Evolutionary conservation across 2,329 filamentous ascomycete genomes (phyloP).

Genomic region (Ceratocystis albifundus): DNA sequence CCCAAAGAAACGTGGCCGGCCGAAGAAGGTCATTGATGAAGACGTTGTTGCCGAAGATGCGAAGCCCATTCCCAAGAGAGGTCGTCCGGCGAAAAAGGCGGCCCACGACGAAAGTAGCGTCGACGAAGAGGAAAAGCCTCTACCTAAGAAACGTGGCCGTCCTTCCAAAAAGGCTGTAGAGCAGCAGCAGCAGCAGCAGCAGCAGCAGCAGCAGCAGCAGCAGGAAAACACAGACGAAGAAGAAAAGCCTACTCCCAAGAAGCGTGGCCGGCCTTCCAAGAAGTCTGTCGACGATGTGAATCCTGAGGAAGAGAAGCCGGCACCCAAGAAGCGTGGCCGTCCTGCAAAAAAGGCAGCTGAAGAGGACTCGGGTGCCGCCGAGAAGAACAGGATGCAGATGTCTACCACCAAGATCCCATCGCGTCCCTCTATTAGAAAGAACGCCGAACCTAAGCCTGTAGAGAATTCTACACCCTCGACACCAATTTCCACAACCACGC

Average conservation of each 20-base stretch:
- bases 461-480: constrained; percentile 24
- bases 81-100: constrained; percentile 22
- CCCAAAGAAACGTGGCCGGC: constrained; percentile 16
- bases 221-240: constrained; percentile 19
- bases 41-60: constrained; percentile 28
- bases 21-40: constrained; percentile 14
- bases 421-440: neutral
- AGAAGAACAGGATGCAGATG: neutral
- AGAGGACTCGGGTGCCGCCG: neutral
- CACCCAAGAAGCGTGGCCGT: constrained; percentile 12
- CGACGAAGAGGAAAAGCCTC: constrained; percentile 30
- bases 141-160: constrained; percentile 29
- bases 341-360: neutral
- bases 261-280: constrained; percentile 16
- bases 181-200: constrained; percentile 22
- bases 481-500: constrained; percentile 21
- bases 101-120: constrained; percentile 30
- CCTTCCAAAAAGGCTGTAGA: constrained; percentile 27
- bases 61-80: constrained; percentile 12
- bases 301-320: neutral
- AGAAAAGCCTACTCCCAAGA: constrained; percentile 14
- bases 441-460: constrained; percentile 27
- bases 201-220: constrained; percentile 26
- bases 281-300: neutral
- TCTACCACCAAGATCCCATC: neutral